These are phyloP conservation scores for Gentiana straminea DNA, from an alignment of 257 asterid genomes.

Conservation along the genomic window DNA sequence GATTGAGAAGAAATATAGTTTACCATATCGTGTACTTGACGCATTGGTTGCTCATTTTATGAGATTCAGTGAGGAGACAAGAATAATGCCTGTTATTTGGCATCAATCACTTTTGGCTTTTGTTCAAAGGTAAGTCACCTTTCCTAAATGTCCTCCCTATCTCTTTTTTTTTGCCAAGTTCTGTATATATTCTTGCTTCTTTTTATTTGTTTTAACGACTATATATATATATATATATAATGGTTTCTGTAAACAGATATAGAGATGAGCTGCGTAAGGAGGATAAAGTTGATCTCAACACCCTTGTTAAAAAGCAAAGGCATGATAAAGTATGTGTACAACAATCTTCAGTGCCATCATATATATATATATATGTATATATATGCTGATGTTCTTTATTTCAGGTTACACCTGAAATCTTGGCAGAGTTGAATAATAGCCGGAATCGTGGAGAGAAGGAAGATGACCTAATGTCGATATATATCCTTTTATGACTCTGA, in stretches of 20 bases:
- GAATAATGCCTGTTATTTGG: constrained; percentile 97
- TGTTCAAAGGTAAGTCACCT: constrained; percentile 59
- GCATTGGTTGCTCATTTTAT: constrained; percentile 86
- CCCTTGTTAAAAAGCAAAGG: constrained; percentile 58
- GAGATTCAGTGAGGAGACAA: constrained; percentile 63
- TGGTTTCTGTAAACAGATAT: constrained; percentile 39
- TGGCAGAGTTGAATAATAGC: constrained; percentile 78
- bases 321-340: constrained; percentile 69
- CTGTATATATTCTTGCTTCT: too few relatives aligned
- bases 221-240: background rate
- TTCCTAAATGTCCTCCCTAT: constrained; percentile 2
- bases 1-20: constrained; percentile 90
- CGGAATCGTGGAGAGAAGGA: constrained; percentile 92
- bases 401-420: constrained; percentile 91
- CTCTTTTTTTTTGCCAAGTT: background rate
- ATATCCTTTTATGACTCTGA: constrained; percentile 48
- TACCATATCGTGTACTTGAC: constrained; percentile 95
- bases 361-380: background rate
- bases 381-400: constrained; percentile 10
- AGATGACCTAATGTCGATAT: constrained; percentile 54
- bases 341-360: constrained; percentile 3
- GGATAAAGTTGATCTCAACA: constrained; percentile 53
- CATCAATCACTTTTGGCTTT: constrained; percentile 96
- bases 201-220: background rate
- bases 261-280: constrained; percentile 77